Base-by-base conservation (phyloP, 495 filamentous ascomycete genomes). In the Penicillium turbatum region DNA sequence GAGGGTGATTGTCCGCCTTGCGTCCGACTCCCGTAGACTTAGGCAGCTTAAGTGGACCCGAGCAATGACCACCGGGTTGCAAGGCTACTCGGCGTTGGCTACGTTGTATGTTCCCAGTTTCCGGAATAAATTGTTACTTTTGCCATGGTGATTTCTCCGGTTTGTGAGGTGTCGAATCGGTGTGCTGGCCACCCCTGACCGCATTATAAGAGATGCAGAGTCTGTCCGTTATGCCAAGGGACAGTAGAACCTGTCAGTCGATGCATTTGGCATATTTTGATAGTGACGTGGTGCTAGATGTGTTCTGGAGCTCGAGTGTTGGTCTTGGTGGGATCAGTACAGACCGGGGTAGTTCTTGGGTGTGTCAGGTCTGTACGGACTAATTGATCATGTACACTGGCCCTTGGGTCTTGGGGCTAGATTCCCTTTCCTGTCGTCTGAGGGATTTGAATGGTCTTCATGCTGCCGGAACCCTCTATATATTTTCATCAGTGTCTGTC, bases 11-110 rank as follows among this genome's bases (percentile, higher is more conserved):
- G 27, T 26, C 17, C 31, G 48, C 45, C 54, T 54, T 57, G 54
- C 54, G 48, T 57, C 46, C 36, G 32, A 47, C 36, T 34, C 36
- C 41, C 37, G 38, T 44, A 47, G 41, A 10, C 27, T 44, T 44
- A 30, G n/a, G n/a, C 15, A 30, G 7, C 5, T 10, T 44, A 16
- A 19, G 27, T 50, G 16, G 37, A 29, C 32, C 35, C 11, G 26
- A 30, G 35, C 47, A 37, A 31, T 52, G 43, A 21, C 51, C 15
- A 15, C 32, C 39, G 15, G 21, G 35, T 52, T 21, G 34, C 15
- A 24, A 11, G 11, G 32, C n/a, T 44, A 29, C 17, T 4, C 16
- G 27, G 27, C 13, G 41, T 31, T 31, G 24, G 40, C 13, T 27
- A n/a, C n/a, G n/a, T n/a, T n/a, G n/a, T n/a, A 12, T 16, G 16